phyloP scores from a whole-genome alignment of 1,139 yeast species.

The Geotrichum klebahnii region DNA sequence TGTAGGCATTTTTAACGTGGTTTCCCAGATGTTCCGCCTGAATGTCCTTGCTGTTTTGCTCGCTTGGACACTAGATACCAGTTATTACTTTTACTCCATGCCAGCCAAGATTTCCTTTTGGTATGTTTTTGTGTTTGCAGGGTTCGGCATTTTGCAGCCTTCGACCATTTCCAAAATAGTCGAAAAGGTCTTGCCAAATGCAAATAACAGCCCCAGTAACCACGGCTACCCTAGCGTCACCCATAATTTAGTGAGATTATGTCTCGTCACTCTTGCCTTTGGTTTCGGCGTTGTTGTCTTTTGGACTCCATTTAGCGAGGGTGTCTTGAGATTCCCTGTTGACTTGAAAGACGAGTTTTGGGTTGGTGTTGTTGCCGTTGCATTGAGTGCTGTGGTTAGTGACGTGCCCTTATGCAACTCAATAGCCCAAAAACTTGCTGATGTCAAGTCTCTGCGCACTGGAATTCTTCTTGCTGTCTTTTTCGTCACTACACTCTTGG shows the following conservation, averaged over 20 bases:
- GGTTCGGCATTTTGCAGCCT: not conserved
- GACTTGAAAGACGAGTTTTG: slow-evolving; percentile 6
- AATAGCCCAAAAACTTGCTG: not conserved
- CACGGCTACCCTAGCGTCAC: not conserved
- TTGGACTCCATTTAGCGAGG: slow-evolving; percentile 2
- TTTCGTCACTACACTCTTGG: not conserved
- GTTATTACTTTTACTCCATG: slow-evolving; percentile 12
- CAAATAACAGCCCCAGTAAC: not conserved
- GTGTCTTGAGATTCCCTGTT: not conserved
- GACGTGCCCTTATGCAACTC: not conserved
- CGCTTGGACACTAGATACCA: slow-evolving; percentile 14
- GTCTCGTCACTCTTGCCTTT: not conserved
- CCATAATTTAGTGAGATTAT: not conserved
- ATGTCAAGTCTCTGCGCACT: not conserved
- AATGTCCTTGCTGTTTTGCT: slow-evolving; percentile 3
- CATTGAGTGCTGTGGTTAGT: slow-evolving; percentile 1
- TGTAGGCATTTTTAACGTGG: not conserved
- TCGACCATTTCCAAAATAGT: not conserved
- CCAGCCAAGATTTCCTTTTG: slow-evolving; percentile 13
- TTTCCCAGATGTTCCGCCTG: slow-evolving; percentile 2
- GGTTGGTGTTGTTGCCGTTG: slow-evolving; percentile 7
- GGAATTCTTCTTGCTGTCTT: not conserved
- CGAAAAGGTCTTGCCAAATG: too few species aligned
- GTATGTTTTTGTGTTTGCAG: slow-evolving; percentile 9
- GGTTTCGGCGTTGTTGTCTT: slow-evolving; percentile 1